Percentiles rank a stretch among this genome's conserved stretches.
These are phyloP conservation scores for Plenodomus lindquistii DNA, from an alignment of 2,329 filamentous ascomycete species.

Conservation along the genomic window DNA sequence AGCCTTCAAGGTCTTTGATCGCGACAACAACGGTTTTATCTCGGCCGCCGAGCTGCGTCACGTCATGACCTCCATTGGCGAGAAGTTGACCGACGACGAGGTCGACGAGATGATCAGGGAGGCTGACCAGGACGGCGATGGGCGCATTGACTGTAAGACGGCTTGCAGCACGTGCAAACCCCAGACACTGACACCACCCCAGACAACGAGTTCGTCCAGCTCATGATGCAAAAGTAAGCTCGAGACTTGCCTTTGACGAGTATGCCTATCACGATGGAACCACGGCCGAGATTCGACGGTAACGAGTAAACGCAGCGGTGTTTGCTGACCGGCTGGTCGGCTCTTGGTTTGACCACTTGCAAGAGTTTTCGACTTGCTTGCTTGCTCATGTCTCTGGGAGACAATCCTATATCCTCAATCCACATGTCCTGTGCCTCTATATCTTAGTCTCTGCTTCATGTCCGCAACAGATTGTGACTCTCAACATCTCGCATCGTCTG, in stretches of 20 bases:
- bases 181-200: slow-evolving; percentile 15
- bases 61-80: slow-evolving; percentile 67
- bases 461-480: too few species aligned
- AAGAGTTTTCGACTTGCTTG: slow-evolving; percentile 25
- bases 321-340: slow-evolving; percentile 20
- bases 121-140: slow-evolving; percentile 67
- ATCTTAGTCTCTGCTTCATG: too few species aligned
- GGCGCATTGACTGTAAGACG: slow-evolving; percentile 64
- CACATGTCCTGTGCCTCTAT: slow-evolving; percentile 27
- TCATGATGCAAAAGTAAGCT: slow-evolving; percentile 60
- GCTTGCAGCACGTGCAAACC: not conserved
- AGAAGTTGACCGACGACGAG: slow-evolving; percentile 65
- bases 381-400: slow-evolving; percentile 24
- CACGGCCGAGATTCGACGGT: slow-evolving; percentile 32
- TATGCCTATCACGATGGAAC: slow-evolving; percentile 36
- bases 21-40: slow-evolving; percentile 68
- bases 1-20: slow-evolving; percentile 69
- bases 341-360: slow-evolving; percentile 22
- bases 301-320: slow-evolving; percentile 32
- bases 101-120: slow-evolving; percentile 69
- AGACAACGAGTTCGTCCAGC: slow-evolving; percentile 61
- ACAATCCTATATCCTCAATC: slow-evolving; percentile 42
- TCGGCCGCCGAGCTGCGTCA: slow-evolving; percentile 64
- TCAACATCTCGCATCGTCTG: too few species aligned
- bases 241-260: slow-evolving; percentile 28